These are phyloP conservation scores for Petunia hybrid DNA, from an alignment of 305 asterid genomes.

Conservation along the genomic window DNA sequence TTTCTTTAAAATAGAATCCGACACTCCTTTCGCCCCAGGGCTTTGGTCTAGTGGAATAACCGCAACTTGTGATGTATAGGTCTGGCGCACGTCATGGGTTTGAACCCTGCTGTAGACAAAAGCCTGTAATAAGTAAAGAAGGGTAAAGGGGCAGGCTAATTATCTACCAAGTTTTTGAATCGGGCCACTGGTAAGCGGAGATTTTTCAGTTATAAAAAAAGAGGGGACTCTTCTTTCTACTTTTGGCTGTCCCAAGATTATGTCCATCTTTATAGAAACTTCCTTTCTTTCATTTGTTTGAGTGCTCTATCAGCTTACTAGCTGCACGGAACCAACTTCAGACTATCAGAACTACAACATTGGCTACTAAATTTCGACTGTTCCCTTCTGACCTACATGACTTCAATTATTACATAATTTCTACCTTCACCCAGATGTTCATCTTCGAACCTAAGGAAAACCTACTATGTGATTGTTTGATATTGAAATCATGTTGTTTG, in stretches of 20 bases:
- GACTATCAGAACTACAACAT: neutral
- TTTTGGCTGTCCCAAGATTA: slow-evolving; percentile 5
- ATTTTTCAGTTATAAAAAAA: neutral
- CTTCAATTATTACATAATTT: neutral
- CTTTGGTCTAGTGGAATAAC: too few species aligned
- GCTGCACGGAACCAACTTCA: neutral
- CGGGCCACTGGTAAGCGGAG: too few species aligned
- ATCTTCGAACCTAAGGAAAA: neutral
- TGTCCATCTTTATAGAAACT: slow-evolving; percentile 5
- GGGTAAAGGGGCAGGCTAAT: too few species aligned
- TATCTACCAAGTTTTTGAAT: too few species aligned
- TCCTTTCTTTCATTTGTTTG: neutral
- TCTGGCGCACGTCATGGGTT: too few species aligned
- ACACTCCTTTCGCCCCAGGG: too few species aligned
- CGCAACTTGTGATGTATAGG: too few species aligned
- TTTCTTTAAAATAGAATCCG: neutral
- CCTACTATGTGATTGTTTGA: neutral
- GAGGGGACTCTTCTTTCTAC: neutral
- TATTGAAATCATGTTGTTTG: neutral
- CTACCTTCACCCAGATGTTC: neutral
- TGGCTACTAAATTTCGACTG: neutral
- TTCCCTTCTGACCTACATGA: neutral
- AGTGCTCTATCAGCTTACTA: slow-evolving; percentile 14
- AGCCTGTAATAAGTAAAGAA: too few species aligned
- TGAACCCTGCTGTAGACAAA: too few species aligned